Evolutionary conservation across 2,329 filamentous ascomycete species (phyloP).

Genomic region (Talaromyces sp.): DNA sequence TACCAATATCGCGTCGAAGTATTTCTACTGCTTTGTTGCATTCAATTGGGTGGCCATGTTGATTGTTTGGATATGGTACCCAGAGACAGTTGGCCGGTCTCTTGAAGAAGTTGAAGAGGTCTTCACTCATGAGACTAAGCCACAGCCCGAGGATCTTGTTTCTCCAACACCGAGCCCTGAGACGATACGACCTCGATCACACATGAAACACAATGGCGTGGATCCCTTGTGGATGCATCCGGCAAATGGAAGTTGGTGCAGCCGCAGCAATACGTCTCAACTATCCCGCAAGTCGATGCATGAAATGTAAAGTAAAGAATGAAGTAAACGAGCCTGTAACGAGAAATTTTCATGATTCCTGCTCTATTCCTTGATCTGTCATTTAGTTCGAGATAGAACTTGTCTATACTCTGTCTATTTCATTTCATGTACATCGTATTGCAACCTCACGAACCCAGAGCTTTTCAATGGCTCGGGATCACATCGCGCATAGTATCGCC

Average conservation of each 20-base stretch:
- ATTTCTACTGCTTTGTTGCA: constrained; percentile 54
- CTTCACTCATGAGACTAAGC: constrained; percentile 14
- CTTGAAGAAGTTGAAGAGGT: constrained; percentile 38
- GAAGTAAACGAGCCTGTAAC: neutral
- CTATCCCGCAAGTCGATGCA: constrained; percentile 13
- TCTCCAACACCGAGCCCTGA: neutral
- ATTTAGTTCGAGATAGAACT: neutral
- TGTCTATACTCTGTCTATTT: neutral
- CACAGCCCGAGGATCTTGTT: constrained; percentile 5
- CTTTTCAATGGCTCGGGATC: neutral
- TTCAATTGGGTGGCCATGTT: constrained; percentile 51
- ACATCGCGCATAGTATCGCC: constrained; percentile 13
- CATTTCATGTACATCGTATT: neutral
- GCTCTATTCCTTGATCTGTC: neutral
- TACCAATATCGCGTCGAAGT: constrained; percentile 48
- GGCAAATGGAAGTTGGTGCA: constrained; percentile 17
- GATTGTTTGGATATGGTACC: constrained; percentile 38
- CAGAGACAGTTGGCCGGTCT: constrained; percentile 34
- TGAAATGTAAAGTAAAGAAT: constrained; percentile 8
- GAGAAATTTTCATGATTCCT: neutral
- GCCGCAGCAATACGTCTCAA: constrained; percentile 11
- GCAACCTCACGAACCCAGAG: neutral
- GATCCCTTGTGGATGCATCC: constrained; percentile 28
- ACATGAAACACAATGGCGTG: constrained; percentile 19
- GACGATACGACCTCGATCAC: constrained; percentile 13